Evolutionary conservation across 192 early-diverging fungal species (phyloP), one percentile per base, ranked within the genome.

Genomic region (Rhizophagus sp.): DNA sequence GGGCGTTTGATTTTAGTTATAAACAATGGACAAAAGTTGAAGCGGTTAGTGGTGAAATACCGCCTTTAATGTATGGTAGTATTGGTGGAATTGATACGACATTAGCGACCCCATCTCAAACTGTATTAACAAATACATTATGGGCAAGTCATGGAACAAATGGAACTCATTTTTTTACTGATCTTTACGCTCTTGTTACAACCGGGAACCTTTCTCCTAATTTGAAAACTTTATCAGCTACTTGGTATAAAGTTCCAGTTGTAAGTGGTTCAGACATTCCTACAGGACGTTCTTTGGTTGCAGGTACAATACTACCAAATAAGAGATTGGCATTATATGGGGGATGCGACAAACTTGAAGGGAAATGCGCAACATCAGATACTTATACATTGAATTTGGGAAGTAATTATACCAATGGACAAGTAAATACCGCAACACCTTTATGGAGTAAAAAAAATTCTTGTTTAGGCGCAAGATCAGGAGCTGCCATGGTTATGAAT

Each of bases 111-210:
- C 4, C n/a, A 62, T 62, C 19, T 63, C 17, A 61, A 30, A 74
- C 22, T 12, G 22, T 9, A n/a, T 24, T 24, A 17, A 62, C 25
- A 34, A 76, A 30, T 30, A 76, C 33, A 19, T 36, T 76, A 61
- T 76, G 74, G 74, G 11, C 62, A 11, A 62, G 57, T 76, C 74
- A 63, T 63, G 74, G 74, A 34, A 76, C 74, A 25, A 41, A 76
- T 47, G 74, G 74, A 9, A 62, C 19, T 8, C 3, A 27, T 30
- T 63, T 63, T 61, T 62, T 24, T 76, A 61, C 52, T 10, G 74
- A 76, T 33, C 7, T 47, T 41, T 76, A 61, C 33, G 62, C 57
- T 25, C 17, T 62, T 30, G 74, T 61, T 7, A 61, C 57, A 24
- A 15, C 22, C n/a, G 74, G 74, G 19, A 63, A 2, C 33, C 57